Evolutionary conservation across 208 protist genomes (phyloP).

Genomic region (Crithidia expoeki): DNA sequence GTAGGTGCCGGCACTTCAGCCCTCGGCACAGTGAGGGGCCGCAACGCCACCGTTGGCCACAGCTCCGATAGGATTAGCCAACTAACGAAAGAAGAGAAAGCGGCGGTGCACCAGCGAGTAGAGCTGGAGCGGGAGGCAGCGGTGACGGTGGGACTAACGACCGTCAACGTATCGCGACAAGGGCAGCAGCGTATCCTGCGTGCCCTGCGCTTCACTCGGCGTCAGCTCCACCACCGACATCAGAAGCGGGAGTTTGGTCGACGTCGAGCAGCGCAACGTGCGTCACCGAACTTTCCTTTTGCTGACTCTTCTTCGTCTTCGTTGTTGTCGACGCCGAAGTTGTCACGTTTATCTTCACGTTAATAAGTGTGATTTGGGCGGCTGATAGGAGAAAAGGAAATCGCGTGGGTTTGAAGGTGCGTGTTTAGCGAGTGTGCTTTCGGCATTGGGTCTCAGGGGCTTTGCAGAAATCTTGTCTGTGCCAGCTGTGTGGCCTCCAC

Average conservation of each 20-base stretch:
- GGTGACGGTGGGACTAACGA: slow-evolving; percentile 31
- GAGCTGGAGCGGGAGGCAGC: slow-evolving; percentile 39
- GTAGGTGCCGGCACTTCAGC: slow-evolving; percentile 30
- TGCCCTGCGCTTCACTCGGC: slow-evolving; percentile 42
- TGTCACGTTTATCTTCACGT: background rate
- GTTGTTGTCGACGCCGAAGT: too few species aligned
- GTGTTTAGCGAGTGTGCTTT: too few species aligned
- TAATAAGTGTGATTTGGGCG: too few species aligned
- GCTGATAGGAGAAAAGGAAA: too few species aligned
- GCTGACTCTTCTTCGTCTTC: background rate
- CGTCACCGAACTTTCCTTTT: background rate
- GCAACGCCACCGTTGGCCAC: slow-evolving; percentile 14
- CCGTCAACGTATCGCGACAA: background rate
- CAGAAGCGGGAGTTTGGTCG: slow-evolving; percentile 11
- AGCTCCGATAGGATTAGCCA: slow-evolving; percentile 34
- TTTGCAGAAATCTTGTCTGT: too few species aligned
- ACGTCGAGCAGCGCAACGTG: slow-evolving; percentile 4
- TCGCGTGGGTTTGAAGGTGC: too few species aligned
- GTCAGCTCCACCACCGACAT: background rate
- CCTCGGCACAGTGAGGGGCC: slow-evolving; percentile 16
- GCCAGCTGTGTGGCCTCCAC: too few species aligned
- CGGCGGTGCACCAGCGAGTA: slow-evolving; percentile 29
- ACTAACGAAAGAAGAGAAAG: slow-evolving; percentile 34
- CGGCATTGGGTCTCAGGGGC: too few species aligned
- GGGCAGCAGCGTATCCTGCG: slow-evolving; percentile 38